Evolutionary conservation across 768 basidiomycete species (phyloP), one percentile per base, ranked within the genome.

Genomic region (Tricholoma hemisulphureum): DNA sequence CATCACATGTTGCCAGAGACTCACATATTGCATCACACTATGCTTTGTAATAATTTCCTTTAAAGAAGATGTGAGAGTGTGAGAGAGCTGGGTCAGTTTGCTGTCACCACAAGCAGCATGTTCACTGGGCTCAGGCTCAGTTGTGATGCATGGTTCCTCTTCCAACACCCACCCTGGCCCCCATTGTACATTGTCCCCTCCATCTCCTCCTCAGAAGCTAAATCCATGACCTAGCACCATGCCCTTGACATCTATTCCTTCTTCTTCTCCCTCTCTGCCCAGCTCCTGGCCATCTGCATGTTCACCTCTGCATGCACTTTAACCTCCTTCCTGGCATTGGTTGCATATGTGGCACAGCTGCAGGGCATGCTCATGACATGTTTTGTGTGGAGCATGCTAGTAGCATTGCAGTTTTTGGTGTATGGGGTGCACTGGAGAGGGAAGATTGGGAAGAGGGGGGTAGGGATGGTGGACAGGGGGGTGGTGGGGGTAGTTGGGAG

Each of bases 251-350:
- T 89, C 29, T 86, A 83, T 60, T 76, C 73, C 21, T 75, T 87
- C 56, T 89, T 88, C 74, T 91, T 91, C 68, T 77, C 84, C 26
- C 76, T 91, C 13, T 83, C 85, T 1, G 77, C 88, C 6, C 80
- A 87, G 20, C 72, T 88, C 11, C 89, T 89, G 0, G 78, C 82
- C 0, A 60, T 89, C 6, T 84, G 84, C 66, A 82, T 85, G 75
- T 77, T 87, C 55, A 57, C 76, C 28, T 82, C 86, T 10, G 76
- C 82, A 0, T 43, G 80, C n/a, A 74, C 84, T 1, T 76, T 91
- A 7, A 83, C 86, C 75, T 61, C 67, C 1, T 90, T 89, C 71
- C 69, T 90, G 23, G 73, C 79, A 7, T 67, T 83, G 23, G 83
- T 89, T 6, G 85, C 88, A 2, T 89, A 80, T 72, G 72, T 73